Conservation (phyloP, 148 eudicot species). For the Spergularia marina region DNA sequence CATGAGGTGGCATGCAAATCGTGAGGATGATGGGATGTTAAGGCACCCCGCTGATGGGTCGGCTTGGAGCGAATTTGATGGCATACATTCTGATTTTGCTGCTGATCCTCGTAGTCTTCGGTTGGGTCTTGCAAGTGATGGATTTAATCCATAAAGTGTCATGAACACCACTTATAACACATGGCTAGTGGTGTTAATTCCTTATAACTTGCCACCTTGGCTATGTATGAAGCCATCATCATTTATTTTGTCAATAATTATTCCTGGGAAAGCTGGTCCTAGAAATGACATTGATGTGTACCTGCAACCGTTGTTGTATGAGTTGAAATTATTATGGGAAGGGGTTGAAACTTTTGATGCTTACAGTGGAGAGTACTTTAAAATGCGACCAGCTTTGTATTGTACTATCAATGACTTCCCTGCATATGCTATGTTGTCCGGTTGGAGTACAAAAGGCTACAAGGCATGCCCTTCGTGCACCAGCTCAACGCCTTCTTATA, state of each 20-base stretch:
- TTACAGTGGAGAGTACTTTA: not conserved
- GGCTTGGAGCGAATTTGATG: not conserved
- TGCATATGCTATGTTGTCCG: constrained; percentile 9
- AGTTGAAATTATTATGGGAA: constrained; percentile 4
- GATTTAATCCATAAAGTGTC: not conserved
- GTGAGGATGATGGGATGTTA: not conserved
- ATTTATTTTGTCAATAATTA: constrained; percentile 5
- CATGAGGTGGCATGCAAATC: not conserved
- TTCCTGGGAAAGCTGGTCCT: not conserved
- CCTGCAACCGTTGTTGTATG: not conserved
- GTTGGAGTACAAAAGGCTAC: constrained; percentile 12
- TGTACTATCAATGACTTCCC: constrained; percentile 16
- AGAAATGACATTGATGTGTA: constrained; percentile 7
- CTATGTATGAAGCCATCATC: constrained; percentile 13
- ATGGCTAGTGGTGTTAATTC: not conserved
- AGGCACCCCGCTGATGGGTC: not conserved
- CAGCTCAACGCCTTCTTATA: not conserved
- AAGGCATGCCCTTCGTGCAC: constrained; percentile 10
- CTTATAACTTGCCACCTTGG: not conserved
- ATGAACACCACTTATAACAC: not conserved
- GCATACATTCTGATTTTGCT: not conserved
- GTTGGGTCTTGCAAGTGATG: not conserved
- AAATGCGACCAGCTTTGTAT: not conserved
- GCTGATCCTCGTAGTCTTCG: not conserved
- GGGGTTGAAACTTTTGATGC: constrained; percentile 17